Conservation (phyloP, 2,329 filamentous ascomycete species). For the Diaporthe longicolla region DNA sequence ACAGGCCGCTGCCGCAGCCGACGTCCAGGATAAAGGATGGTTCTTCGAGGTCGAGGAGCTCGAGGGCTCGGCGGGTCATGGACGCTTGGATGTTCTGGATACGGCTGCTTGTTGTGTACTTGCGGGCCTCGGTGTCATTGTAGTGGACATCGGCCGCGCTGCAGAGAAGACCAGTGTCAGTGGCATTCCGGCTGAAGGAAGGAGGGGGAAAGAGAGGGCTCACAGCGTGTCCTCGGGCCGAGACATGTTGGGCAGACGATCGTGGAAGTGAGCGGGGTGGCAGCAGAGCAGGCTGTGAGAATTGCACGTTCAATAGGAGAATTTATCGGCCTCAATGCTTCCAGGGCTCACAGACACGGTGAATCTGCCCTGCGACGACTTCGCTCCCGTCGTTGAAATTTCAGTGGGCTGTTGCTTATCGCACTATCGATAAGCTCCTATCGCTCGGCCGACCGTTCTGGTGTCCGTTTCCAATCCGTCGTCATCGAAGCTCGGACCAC, state of each 20-base stretch:
- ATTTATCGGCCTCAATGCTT: not conserved
- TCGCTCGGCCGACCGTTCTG: conserved; percentile 1
- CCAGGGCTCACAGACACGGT: not conserved
- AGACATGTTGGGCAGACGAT: conserved; percentile 77
- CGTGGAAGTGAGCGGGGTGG: not conserved
- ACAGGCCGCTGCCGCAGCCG: conserved; percentile 96
- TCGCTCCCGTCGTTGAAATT: conserved; percentile 34
- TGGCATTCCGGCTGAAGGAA: conserved; percentile 40
- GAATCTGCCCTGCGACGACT: not conserved
- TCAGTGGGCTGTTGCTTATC: conserved; percentile 40
- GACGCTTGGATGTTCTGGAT: conserved; percentile 95
- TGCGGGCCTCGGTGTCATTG: conserved; percentile 93
- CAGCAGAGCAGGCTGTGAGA: conserved; percentile 39
- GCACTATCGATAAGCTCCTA: conserved; percentile 25
- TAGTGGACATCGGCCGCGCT: conserved; percentile 98
- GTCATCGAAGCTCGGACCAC: conserved; percentile 31
- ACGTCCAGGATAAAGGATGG: conserved; percentile 94
- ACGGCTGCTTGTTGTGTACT: conserved; percentile 96
- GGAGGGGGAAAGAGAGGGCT: conserved; percentile 49
- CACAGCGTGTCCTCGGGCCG: conserved; percentile 96
- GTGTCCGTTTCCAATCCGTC: not conserved
- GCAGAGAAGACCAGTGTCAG: conserved; percentile 44
- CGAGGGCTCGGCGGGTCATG: conserved; percentile 94
- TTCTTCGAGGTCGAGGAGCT: conserved; percentile 84
- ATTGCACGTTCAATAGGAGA: too few species aligned